Base-by-base conservation (phyloP, 23 red algal genomes). In the Gracilaria gracilis region DNA sequence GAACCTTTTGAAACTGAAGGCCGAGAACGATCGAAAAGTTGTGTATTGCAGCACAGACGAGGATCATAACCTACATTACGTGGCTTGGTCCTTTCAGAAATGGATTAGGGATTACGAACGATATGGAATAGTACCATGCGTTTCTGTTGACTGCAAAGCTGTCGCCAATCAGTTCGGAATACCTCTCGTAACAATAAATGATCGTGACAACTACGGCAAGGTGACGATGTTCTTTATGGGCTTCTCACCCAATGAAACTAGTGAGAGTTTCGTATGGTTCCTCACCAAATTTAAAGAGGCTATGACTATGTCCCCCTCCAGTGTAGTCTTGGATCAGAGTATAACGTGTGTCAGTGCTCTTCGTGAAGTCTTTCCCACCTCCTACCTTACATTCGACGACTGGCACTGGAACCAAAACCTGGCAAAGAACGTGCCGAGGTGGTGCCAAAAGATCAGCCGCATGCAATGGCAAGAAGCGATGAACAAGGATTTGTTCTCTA, bases 161-260 rank as follows among this genome's bases (percentile, higher is more conserved):
- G 19, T 81, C 0, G 32, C n/a, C 12, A 84, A 84, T 67, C 36
- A 32, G 17, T 66, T 67, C 42, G 55, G 57, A 23, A 24, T 67
- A 17, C 57, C 55, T 11, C 59, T 84, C 16, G 7, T 84, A 1
- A 67, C 81, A 4, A 84, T 84, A 7, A 64, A 67, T 70, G 81
- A 8, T 0, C 37, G 81, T 46, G 33, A 53, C 19, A 81, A 81
- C 55, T 39, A 55, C 59, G 77, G 77, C n/a, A 8, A 21, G 21
- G 77, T 81, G 25, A 39, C 50, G n/a, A 81, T 1, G 16, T 81
- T 81, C 23, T 81, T 57, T 35, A 81, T 81, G 77, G 77, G 39
- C 6, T 81, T 81, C 55, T 15, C 49, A 13, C 31, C 73, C 13
- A 27, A 57, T 31, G 48, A 81, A 31, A 81, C 80, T 3, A 46